These are phyloP conservation scores for Nemophila menziesii DNA, from an alignment of 257 asterid species.

Conservation along the genomic window DNA sequence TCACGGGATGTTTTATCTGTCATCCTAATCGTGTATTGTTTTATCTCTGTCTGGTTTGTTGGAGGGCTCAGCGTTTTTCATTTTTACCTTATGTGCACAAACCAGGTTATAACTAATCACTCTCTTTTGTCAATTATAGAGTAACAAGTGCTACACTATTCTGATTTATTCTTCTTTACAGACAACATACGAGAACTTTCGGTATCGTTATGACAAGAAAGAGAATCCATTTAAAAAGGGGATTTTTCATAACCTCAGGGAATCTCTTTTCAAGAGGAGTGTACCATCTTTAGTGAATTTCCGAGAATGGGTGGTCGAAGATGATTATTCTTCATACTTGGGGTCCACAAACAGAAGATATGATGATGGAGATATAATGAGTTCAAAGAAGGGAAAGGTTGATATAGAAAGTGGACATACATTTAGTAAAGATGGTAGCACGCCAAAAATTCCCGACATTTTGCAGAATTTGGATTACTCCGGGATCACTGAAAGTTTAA, in stretches of 20 bases:
- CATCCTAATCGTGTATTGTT: constrained; percentile 53
- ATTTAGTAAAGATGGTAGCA: constrained; percentile 32
- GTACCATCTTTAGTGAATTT: constrained; percentile 46
- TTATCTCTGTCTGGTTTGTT: constrained; percentile 79
- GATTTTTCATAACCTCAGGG: constrained; percentile 41
- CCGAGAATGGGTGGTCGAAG: constrained; percentile 60
- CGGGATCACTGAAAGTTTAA: constrained; percentile 38
- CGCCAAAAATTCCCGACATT: constrained; percentile 21
- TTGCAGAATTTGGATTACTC: constrained; percentile 43
- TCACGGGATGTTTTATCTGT: constrained; percentile 49
- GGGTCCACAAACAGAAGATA: constrained; percentile 33
- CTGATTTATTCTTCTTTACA: constrained; percentile 20
- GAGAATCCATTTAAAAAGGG: constrained; percentile 66
- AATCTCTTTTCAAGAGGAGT: constrained; percentile 41
- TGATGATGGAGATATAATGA: constrained; percentile 29
- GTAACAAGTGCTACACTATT: neutral
- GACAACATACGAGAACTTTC: constrained; percentile 86
- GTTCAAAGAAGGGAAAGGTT: constrained; percentile 34
- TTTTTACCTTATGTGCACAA: constrained; percentile 66
- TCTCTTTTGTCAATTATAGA: neutral
- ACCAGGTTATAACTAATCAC: constrained; percentile 52
- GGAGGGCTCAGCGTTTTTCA: constrained; percentile 86
- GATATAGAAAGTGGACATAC: constrained; percentile 47
- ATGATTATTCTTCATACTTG: constrained; percentile 29
- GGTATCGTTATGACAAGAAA: constrained; percentile 74